Evolutionary conservation across 345 rosid species (phyloP), one percentile per base, ranked within the genome.

Genomic region (Lenwebbia sp.): DNA sequence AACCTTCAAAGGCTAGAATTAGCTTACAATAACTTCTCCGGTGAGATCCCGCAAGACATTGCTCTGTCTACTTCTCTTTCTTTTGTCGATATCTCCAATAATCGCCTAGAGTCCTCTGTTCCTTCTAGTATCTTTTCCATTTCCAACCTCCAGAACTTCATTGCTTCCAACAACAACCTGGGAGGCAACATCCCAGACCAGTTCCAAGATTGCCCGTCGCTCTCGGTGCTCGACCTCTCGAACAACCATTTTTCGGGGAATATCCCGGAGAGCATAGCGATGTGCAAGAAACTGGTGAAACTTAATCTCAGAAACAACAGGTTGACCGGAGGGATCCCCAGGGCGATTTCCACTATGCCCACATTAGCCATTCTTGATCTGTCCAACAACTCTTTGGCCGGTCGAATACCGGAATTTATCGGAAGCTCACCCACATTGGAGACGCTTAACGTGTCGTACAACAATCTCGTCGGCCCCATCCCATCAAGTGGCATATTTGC

Each of bases 381-480:
- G 82, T 96, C 99, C 58, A 91, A 93, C 91, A 95, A 96, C 88
- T 94, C 98, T 84, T 84, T 96, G 30, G 81, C 89, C 8, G 99
- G 99, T 53, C 88, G 54, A 13, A 96, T 96, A 70, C 98, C 98
- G 1, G 86, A 33, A 22, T 91, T 88, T 85, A 87, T 95, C 17
- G 98, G 99, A 84, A 91, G 88, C 86, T 94, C 95, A 11, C 96
- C 97, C 30, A 92, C 98, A 47, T 56, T 96, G 87, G 99, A 96
- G 92, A 93, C 87, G 90, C 92, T 96, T 21, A 95, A 94, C 85
- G 85, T 95, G 84, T 95, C 99, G 30, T 92, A 89, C 92, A 96
- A 96, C 89, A 92, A 90, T 86, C 98, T 96, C 47, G 86, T 85
- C 47, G 99, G 99, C 81, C 93, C 93, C 13, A 87, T 95, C 85